Evolutionary conservation across 78 protist genomes (phyloP).

Genomic region (Paratrimastix pyriformis): DNA sequence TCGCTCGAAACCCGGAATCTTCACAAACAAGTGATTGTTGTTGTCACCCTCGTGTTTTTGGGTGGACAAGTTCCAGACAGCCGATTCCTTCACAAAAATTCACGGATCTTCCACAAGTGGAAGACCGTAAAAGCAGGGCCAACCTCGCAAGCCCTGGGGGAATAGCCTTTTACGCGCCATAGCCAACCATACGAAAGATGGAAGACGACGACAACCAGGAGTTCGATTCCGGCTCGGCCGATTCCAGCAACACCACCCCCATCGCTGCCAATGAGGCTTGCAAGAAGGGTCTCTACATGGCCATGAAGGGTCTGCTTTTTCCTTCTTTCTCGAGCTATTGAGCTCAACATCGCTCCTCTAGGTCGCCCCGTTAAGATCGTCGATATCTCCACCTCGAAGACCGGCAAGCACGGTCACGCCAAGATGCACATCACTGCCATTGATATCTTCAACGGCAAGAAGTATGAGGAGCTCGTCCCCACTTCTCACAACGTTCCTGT

Average conservation of each 20-base stretch:
- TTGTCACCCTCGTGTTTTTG: too few species aligned
- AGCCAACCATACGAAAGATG: too few species aligned
- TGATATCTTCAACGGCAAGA: slow-evolving; percentile 93
- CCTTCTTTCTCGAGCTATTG: not conserved
- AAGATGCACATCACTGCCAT: slow-evolving; percentile 79
- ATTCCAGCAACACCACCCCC: slow-evolving; percentile 43
- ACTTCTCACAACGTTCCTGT: slow-evolving; percentile 87
- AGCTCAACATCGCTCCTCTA: not conserved
- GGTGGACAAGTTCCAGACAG: too few species aligned
- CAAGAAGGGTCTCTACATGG: slow-evolving; percentile 52
- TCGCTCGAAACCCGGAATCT: too few species aligned
- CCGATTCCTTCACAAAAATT: too few species aligned
- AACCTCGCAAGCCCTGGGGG: too few species aligned
- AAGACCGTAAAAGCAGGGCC: too few species aligned
- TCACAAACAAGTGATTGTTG: too few species aligned
- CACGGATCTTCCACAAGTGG: too few species aligned
- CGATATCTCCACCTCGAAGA: slow-evolving; percentile 81
- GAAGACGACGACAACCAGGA: slow-evolving; percentile 23
- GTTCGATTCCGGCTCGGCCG: slow-evolving; percentile 12
- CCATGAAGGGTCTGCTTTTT: slow-evolving; percentile 28
- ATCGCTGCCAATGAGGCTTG: slow-evolving; percentile 53
- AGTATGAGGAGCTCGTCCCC: slow-evolving; percentile 82
- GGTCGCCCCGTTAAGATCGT: slow-evolving; percentile 73
- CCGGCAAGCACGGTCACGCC: slow-evolving; percentile 99
- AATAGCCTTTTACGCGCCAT: too few species aligned